Base-by-base conservation (phyloP, 1,139 yeast genomes). In the Suhomyces terraborum region DNA sequence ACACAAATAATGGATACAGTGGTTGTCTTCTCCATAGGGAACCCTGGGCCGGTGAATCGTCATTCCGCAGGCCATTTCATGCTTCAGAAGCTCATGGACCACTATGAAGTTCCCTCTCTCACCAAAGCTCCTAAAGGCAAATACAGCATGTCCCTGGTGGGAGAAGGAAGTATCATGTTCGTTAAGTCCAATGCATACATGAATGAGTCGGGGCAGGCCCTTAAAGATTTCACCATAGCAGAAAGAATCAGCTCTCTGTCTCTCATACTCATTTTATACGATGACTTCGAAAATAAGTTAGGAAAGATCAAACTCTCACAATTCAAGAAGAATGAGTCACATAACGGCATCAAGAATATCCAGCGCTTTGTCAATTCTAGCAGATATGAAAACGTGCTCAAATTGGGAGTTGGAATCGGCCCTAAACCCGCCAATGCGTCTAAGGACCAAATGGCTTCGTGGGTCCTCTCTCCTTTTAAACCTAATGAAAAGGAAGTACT, bases 341-440 rank as follows among this genome's bases (percentile, higher is more conserved):
- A 72, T 49, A 70, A 70, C 44, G 77, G 77, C 0, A 46, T 72
- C 35, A 62, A 60, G 38, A 53, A 62, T n/a, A 43, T 69, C 9
- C 54, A 53, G 32, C 47, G 42, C 13, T 44, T 22, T 18, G 17
- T 41, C 10, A 27, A 10, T 6, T 18, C 32, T 6, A 34, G 39
- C 16, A 25, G 32, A 3, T 32, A 35, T 31, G 42, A 38, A 8
- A 43, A 44, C 17, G 55, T 59, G 3, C 62, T 47, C 41, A 69
- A 69, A 47, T 51, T 72, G 21, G 75, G 74, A 0, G 51, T 72
- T 6, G 77, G 77, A 0, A 68, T 72, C 21, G 77, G 77, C 0
- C 77, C 77, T 4, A 72, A 72, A 47, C 77, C 77, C 1, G 41
- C 45, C 6, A 59, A 52, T 44, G 67, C 73, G 1, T 50, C 62